phyloP scores from a whole-genome alignment of 2,329 filamentous ascomycete species.

The Colletotrichum sp. region DNA sequence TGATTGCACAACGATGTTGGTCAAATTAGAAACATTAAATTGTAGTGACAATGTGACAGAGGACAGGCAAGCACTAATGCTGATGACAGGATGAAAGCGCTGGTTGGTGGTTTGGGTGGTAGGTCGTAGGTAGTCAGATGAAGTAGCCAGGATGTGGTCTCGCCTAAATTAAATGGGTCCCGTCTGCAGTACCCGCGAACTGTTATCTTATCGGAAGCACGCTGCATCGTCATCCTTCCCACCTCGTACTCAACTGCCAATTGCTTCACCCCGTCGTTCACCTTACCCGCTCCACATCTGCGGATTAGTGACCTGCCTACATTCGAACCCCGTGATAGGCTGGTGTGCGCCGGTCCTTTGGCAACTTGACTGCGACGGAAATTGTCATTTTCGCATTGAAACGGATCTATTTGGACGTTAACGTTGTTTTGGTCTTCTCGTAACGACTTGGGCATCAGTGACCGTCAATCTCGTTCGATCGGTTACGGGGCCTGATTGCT shows the following conservation, averaged over 20 bases:
- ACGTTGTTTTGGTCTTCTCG: background rate
- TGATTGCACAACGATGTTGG: background rate
- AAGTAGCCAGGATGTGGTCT: background rate
- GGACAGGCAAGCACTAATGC: background rate
- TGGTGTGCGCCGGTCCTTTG: background rate
- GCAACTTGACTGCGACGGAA: background rate
- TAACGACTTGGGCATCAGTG: background rate
- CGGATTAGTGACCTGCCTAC: background rate
- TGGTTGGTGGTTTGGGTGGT: background rate
- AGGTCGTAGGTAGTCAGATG: background rate
- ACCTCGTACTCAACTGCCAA: slow-evolving; percentile 3
- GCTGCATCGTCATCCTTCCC: background rate
- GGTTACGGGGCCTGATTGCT: background rate
- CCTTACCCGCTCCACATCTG: slow-evolving; percentile 11
- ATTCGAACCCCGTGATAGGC: slow-evolving; percentile 2
- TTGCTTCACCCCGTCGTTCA: slow-evolving; percentile 9
- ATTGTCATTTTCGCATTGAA: background rate
- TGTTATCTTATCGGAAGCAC: slow-evolving; percentile 14
- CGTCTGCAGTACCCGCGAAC: background rate
- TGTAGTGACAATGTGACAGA: background rate
- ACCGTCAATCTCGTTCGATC: background rate
- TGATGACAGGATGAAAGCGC: background rate
- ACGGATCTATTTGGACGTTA: background rate
- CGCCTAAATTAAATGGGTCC: slow-evolving; percentile 8
- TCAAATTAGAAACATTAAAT: background rate